Percentiles rank a stretch among this genome's conserved stretches.
Conservation (phyloP, 2,329 filamentous ascomycete genomes). For the Drechmeria coniospora region DNA sequence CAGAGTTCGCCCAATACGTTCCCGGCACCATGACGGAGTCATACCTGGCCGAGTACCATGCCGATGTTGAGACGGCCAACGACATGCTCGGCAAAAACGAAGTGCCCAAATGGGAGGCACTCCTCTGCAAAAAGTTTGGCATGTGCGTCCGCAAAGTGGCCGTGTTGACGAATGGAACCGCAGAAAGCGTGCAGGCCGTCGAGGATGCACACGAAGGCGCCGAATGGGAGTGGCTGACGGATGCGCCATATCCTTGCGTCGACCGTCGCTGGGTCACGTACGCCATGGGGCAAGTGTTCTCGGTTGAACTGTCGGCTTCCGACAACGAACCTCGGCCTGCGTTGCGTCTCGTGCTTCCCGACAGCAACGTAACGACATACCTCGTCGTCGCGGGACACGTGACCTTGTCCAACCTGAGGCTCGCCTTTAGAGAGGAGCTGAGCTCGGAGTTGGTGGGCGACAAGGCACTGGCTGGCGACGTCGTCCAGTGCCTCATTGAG, state of each 20-base stretch:
- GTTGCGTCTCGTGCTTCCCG: constrained; percentile 24
- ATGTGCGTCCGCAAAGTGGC: constrained; percentile 18
- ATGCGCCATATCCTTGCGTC: constrained; percentile 32
- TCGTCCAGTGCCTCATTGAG: constrained; percentile 45
- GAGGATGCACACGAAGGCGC: constrained; percentile 14
- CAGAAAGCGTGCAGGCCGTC: constrained; percentile 4
- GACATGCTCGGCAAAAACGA: constrained; percentile 29
- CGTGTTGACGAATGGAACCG: constrained; percentile 8
- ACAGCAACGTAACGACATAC: constrained; percentile 41
- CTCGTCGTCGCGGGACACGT: constrained; percentile 45
- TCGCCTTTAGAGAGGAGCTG: constrained; percentile 37
- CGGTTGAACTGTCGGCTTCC: constrained; percentile 30
- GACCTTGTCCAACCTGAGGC: constrained; percentile 41
- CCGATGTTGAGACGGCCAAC: constrained; percentile 32
- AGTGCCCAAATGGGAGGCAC: constrained; percentile 31
- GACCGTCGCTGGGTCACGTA: constrained; percentile 53
- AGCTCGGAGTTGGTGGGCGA: constrained; percentile 26
- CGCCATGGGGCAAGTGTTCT: constrained; percentile 45
- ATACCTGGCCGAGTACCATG: constrained; percentile 29
- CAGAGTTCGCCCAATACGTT: constrained; percentile 20
- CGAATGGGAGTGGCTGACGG: constrained; percentile 36
- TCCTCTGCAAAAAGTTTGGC: constrained; percentile 33
- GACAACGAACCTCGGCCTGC: constrained; percentile 18
- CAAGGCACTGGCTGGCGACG: constrained; percentile 39
- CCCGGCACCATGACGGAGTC: constrained; percentile 35